These are phyloP conservation scores for Lipomyces sp. DNA, from an alignment of 805 yeast genomes.

Conservation along the genomic window DNA sequence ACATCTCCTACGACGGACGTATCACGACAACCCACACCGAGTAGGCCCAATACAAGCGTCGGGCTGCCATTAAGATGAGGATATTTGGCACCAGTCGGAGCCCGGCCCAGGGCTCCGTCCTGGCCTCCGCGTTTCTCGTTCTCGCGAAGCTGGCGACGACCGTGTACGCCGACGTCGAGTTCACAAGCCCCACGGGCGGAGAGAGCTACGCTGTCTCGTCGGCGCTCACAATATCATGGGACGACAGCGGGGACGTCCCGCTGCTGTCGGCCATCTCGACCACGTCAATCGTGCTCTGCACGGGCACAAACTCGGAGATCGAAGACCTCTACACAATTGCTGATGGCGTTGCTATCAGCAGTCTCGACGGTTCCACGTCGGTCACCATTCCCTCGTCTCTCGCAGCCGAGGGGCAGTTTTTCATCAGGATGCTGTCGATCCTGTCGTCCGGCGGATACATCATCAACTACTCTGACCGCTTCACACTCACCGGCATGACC, in stretches of 20 bases:
- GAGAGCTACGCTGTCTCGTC: constrained; percentile 41
- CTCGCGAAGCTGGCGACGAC: too few relatives aligned
- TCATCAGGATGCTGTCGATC: constrained; percentile 61
- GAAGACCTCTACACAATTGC: constrained; percentile 41
- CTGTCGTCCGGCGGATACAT: constrained; percentile 47
- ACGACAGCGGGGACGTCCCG: constrained; percentile 53
- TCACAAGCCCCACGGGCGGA: constrained; percentile 46
- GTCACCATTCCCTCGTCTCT: constrained; percentile 40
- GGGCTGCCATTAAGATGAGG: too few relatives aligned
- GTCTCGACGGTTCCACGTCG: constrained; percentile 38
- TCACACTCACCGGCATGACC: constrained; percentile 65
- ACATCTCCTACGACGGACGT: too few relatives aligned
- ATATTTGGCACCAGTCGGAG: too few relatives aligned
- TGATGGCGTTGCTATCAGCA: constrained; percentile 34
- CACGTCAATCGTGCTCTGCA: constrained; percentile 58
- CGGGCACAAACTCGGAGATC: constrained; percentile 58
- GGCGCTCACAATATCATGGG: constrained; percentile 51
- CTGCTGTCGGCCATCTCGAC: constrained; percentile 43
- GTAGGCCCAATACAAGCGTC: too few relatives aligned
- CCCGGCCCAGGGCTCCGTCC: neutral
- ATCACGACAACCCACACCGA: too few relatives aligned
- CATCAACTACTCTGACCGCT: constrained; percentile 66
- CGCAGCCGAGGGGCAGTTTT: constrained; percentile 67
- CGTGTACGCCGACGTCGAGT: constrained; percentile 49
- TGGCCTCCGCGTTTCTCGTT: too few relatives aligned